Conservation (phyloP, 129 eudicot genomes). For the Heracleum sosnowskyi region DNA sequence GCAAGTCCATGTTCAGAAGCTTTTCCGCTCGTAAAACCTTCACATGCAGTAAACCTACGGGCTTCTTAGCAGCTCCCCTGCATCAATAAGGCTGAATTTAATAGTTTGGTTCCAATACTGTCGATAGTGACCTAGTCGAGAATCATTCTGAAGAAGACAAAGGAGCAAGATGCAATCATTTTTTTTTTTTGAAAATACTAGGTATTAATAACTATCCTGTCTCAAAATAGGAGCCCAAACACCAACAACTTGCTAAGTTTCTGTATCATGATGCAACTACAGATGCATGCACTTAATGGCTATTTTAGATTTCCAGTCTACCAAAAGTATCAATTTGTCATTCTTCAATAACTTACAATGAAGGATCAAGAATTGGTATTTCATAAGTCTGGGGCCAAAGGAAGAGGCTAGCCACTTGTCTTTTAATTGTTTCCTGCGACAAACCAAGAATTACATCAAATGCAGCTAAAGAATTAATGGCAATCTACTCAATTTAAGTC, state of each 20-base stretch:
- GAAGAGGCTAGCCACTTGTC: slow-evolving; percentile 51
- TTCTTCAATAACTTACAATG: slow-evolving; percentile 37
- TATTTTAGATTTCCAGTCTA: neutral
- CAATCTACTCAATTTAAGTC: neutral
- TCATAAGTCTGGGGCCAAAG: slow-evolving; percentile 62
- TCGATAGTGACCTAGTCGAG: neutral
- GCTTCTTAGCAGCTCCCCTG: slow-evolving; percentile 55
- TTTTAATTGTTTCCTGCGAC: slow-evolving; percentile 45
- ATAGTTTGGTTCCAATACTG: neutral
- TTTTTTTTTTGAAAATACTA: neutral
- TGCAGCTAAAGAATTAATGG: slow-evolving; percentile 9
- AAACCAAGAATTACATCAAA: slow-evolving; percentile 18
- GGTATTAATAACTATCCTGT: neutral
- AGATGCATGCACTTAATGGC: neutral
- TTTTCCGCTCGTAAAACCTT: slow-evolving; percentile 47
- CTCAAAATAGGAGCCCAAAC: neutral
- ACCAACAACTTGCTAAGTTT: neutral
- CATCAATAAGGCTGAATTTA: neutral
- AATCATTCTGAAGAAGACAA: neutral
- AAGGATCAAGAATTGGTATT: slow-evolving; percentile 55
- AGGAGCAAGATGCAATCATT: neutral
- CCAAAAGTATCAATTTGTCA: neutral
- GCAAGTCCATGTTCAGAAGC: slow-evolving; percentile 43
- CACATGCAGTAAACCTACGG: slow-evolving; percentile 51
- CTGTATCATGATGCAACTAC: neutral